Evolutionary conservation across 2,329 filamentous ascomycete genomes (phyloP), one percentile per base, ranked within the genome.

Genomic region (Xylaria sp.): DNA sequence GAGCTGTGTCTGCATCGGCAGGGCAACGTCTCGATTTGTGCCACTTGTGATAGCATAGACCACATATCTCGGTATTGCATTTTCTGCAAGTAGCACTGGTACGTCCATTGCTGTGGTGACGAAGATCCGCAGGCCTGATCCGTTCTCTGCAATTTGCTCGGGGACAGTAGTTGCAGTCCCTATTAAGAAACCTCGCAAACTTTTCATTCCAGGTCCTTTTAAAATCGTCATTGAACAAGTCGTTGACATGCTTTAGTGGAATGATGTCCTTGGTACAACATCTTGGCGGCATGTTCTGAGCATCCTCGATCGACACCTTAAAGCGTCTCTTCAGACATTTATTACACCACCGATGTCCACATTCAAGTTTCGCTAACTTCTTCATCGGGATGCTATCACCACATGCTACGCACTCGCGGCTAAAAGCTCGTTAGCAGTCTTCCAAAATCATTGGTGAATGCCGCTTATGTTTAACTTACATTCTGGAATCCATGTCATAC

Each of bases 171-270:
- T 94, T 85, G 54, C 92, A 89, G 77, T 93, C 92, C 60, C 87
- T 88, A 0, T 91, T 90, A 4, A 91, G 91, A 75, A 89, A 93
- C 78, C 97, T 92, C 74, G 90, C 85, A 76, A 91, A 96, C 76
- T 94, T 95, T 67, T 86, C 87, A 78, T 96, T 95, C 93, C 93
- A 97, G 0, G 84, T 84, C 72, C 85, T 88, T 82, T 96, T 95
- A 84, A 96, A 95, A 62, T 86, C 84, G 66, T 85, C 78, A 75
- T 92, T 88, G 76, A 97, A 94, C 8, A 96, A 83, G 28, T 86
- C 86, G 13, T 95, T 92, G 33, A 95, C 94, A 77, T 94, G 89
- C 73, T 89, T 90, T 7, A 94, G 82, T 0, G 91, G 89, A 67
- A 97, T 97, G 73, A 89, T 87, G 13, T 93, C 88, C 23, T 86